Conservation (phyloP, 1,284 basidiomycete genomes). For the Meripilus lineatus region DNA sequence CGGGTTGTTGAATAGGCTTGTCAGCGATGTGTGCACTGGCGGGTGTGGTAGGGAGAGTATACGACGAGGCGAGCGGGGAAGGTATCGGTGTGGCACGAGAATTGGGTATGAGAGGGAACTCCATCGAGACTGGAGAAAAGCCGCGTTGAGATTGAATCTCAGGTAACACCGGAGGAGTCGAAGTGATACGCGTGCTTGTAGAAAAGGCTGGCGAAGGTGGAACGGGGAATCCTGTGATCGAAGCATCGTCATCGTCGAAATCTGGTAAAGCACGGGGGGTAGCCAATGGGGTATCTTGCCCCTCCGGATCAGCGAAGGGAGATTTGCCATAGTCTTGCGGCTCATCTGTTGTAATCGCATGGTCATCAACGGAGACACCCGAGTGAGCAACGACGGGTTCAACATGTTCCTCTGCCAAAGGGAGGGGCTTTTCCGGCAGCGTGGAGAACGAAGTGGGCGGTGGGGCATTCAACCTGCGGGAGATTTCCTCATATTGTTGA, state of each 20-base stretch:
- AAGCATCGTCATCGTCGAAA: conserved; percentile 16
- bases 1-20: background rate
- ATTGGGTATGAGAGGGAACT: conserved; percentile 26
- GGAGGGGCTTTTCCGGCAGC: too few relatives aligned
- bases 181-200: conserved; percentile 38
- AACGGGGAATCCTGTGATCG: conserved; percentile 32
- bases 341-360: conserved; percentile 5
- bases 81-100: conserved; percentile 17
- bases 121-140: conserved; percentile 33
- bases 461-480: conserved; percentile 43
- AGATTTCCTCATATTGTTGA: conserved; percentile 67
- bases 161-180: conserved; percentile 48
- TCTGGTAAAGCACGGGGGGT: too few relatives aligned
- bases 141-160: conserved; percentile 37
- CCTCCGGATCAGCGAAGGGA: conserved; percentile 19
- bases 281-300: conserved; percentile 3
- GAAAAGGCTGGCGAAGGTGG: conserved; percentile 36
- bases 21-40: conserved; percentile 19
- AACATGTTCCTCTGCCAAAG: background rate
- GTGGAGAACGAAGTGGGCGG: too few relatives aligned
- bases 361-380: background rate
- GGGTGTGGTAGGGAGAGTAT: conserved; percentile 21
- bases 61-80: conserved; percentile 22
- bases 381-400: background rate
- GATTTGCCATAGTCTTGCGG: conserved; percentile 17